Evolutionary conservation across 345 rosid species (phyloP).

Genomic region (Moricandia arvensis): DNA sequence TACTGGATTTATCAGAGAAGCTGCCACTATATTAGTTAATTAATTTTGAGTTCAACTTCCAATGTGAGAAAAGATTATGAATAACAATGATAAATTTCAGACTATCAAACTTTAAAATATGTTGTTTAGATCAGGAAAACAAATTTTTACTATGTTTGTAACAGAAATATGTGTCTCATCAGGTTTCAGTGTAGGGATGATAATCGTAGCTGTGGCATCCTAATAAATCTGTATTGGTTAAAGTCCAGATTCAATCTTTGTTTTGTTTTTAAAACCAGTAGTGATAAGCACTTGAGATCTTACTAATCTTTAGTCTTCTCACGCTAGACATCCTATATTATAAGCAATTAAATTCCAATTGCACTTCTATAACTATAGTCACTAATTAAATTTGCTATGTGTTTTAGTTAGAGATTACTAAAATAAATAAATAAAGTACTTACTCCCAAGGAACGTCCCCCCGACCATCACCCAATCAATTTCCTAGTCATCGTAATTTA

Average conservation of each 20-base stretch:
- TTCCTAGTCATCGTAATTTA: conserved; percentile 39
- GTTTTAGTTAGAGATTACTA: background rate
- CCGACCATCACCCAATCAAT: conserved; percentile 45
- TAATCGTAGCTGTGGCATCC: background rate
- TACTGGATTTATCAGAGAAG: no score
- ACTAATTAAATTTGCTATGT: background rate
- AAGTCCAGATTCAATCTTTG: background rate
- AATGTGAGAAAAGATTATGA: no score
- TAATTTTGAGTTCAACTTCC: no score
- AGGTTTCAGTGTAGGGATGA: background rate
- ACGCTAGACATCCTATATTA: conserved; percentile 25
- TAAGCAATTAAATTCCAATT: background rate
- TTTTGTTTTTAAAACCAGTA: background rate
- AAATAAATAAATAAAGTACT: background rate
- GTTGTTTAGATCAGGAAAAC: no score
- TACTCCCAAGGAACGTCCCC: conserved; percentile 42
- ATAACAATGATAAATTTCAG: no score
- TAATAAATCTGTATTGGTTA: conserved; percentile 29
- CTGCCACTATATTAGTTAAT: no score
- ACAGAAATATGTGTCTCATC: background rate
- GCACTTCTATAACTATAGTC: background rate
- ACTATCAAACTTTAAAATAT: no score
- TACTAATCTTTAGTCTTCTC: conserved; percentile 34
- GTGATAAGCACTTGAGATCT: conserved; percentile 39
- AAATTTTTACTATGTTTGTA: no score